Percentiles rank a stretch among this genome's conserved stretches.
Evolutionary conservation across 2,329 filamentous ascomycete genomes (phyloP).

Genomic region (Colletotrichum acutatum): DNA sequence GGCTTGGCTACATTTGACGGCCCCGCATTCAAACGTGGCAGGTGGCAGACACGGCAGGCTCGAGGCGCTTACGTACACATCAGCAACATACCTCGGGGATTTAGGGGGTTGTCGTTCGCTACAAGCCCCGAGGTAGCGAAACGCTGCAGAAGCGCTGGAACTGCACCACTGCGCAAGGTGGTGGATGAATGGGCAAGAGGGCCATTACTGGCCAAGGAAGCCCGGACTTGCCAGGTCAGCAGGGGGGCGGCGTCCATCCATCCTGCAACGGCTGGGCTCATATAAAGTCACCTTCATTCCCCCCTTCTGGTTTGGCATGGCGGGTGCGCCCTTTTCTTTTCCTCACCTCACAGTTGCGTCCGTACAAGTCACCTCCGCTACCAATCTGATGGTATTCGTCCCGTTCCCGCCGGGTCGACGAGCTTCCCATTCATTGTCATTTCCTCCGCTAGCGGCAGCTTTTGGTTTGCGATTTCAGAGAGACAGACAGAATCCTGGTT

Average conservation of each 20-base stretch:
- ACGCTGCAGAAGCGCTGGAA: not conserved
- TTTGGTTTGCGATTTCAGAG: not conserved
- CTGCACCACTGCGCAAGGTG: not conserved
- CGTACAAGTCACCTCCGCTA: not conserved
- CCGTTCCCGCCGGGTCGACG: not conserved
- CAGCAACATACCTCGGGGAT: no score
- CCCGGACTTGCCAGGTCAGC: constrained; percentile 6
- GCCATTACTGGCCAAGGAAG: constrained; percentile 9
- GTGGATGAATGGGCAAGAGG: not conserved
- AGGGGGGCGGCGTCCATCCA: not conserved
- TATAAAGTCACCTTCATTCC: constrained; percentile 15
- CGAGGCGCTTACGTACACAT: constrained; percentile 15
- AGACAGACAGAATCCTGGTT: not conserved
- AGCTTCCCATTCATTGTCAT: not conserved
- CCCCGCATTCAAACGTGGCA: not conserved
- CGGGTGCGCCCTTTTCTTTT: not conserved
- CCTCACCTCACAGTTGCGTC: not conserved
- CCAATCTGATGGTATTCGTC: not conserved
- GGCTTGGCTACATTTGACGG: not conserved
- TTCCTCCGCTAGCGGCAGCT: not conserved
- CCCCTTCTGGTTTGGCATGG: not conserved
- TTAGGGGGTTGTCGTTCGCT: constrained; percentile 1
- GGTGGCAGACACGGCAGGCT: not conserved
- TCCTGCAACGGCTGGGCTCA: not conserved
- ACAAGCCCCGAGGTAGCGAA: constrained; percentile 7